Evolutionary conservation across 2,329 filamentous ascomycete species (phyloP).

Genomic region (Sclerotinia spermophila): DNA sequence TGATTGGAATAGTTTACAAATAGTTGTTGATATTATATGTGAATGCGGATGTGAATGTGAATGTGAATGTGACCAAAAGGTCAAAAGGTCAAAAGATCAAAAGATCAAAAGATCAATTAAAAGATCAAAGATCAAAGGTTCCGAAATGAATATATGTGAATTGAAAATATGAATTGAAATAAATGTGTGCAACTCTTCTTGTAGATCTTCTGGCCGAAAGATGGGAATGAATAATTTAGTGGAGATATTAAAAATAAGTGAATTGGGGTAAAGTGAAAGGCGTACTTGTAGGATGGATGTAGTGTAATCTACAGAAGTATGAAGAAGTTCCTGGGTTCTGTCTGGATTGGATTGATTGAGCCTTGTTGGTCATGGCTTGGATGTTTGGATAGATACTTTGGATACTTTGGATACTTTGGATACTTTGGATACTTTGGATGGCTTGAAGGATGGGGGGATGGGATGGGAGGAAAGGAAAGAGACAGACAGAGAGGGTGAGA

Average conservation of each 20-base stretch:
- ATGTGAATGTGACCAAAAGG: not conserved
- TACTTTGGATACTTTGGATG: not conserved
- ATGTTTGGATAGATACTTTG: too few relatives aligned
- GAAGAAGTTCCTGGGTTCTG: not conserved
- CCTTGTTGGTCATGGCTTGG: slow-evolving; percentile 12
- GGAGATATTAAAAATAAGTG: not conserved
- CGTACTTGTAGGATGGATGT: not conserved
- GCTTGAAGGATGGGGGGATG: not conserved
- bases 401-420: not conserved
- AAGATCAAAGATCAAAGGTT: not conserved
- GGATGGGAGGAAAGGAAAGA: not conserved
- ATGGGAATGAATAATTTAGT: slow-evolving; percentile 10
- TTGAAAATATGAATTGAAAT: not conserved
- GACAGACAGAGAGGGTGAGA: not conserved
- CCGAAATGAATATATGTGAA: not conserved
- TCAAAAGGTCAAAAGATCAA: not conserved
- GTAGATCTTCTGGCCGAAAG: not conserved
- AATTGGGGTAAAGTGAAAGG: slow-evolving; percentile 1
- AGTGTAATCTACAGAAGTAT: too few relatives aligned
- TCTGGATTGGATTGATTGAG: slow-evolving; percentile 7
- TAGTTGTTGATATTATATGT: not conserved
- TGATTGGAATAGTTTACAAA: slow-evolving; percentile 4
- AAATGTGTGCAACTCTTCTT: not conserved
- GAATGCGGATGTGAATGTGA: too few relatives aligned
- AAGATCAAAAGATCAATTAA: not conserved